These are phyloP conservation scores for Erodium texanum DNA, from an alignment of 441 rosid species.

Conservation along the genomic window DNA sequence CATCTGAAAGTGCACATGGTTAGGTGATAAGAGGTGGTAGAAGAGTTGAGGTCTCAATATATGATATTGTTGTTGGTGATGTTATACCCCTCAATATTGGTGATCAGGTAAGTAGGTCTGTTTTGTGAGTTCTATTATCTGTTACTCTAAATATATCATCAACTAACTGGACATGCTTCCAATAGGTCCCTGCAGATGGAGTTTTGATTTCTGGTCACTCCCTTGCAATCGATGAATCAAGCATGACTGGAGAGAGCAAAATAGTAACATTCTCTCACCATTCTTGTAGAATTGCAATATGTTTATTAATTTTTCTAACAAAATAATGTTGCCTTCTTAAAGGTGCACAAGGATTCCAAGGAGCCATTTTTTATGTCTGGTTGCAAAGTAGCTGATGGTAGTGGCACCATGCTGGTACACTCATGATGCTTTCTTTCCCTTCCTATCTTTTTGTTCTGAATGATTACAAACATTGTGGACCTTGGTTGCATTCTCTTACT, in stretches of 20 bases:
- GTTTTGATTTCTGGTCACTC: constrained; percentile 82
- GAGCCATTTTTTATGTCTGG: constrained; percentile 94
- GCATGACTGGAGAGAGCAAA: constrained; percentile 99
- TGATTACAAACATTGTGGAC: neutral
- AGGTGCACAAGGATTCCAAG: constrained; percentile 90
- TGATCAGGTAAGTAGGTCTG: constrained; percentile 62
- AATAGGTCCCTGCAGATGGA: constrained; percentile 99
- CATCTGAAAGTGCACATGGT: neutral
- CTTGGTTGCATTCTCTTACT: neutral
- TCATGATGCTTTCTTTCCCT: neutral
- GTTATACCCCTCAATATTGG: constrained; percentile 88
- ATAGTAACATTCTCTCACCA: constrained; percentile 45
- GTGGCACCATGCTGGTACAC: constrained; percentile 89
- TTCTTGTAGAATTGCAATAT: constrained; percentile 12
- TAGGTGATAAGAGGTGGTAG: constrained; percentile 94
- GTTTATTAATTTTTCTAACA: constrained; percentile 5
- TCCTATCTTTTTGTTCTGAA: neutral
- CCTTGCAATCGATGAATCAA: constrained; percentile 91
- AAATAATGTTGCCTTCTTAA: constrained; percentile 20
- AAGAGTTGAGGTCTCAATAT: constrained; percentile 70
- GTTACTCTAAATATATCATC: neutral
- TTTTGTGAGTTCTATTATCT: neutral
- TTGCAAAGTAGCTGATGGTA: constrained; percentile 98
- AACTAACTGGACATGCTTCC: constrained; percentile 1
- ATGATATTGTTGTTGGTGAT: constrained; percentile 95